phyloP scores from a whole-genome alignment of 2,329 filamentous ascomycete species.

The Cladobotryum protrusum region DNA sequence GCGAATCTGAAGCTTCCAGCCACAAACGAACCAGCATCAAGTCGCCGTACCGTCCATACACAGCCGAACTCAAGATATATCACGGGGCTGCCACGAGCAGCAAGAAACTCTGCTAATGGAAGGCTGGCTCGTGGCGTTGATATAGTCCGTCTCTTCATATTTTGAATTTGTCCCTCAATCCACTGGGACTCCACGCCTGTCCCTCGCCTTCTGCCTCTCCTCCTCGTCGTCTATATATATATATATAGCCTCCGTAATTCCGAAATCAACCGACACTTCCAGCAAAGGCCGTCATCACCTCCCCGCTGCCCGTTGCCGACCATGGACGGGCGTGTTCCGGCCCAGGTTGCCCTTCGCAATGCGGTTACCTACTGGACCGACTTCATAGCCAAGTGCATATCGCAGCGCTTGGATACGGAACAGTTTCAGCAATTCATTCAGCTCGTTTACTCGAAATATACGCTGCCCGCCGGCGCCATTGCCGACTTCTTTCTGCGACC shows the following conservation, averaged over 20 bases:
- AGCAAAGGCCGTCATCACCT: neutral
- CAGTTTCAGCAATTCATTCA: slow-evolving; percentile 47
- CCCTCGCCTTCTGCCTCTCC: too few relatives aligned
- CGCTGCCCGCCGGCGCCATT: slow-evolving; percentile 44
- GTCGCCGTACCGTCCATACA: too few relatives aligned
- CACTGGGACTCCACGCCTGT: too few relatives aligned
- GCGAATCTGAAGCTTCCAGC: too few relatives aligned
- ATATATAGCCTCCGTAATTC: too few relatives aligned
- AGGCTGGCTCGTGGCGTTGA: neutral
- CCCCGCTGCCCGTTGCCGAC: neutral
- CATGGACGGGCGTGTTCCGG: slow-evolving; percentile 22
- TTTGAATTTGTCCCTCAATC: too few relatives aligned
- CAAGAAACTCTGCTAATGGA: neutral
- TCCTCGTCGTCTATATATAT: too few relatives aligned
- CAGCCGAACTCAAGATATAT: too few relatives aligned
- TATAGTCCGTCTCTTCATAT: neutral
- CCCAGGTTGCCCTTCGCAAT: slow-evolving; percentile 20
- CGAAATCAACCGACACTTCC: too few relatives aligned
- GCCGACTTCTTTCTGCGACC: slow-evolving; percentile 56
- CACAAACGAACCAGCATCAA: too few relatives aligned
- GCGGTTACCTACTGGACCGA: slow-evolving; percentile 39
- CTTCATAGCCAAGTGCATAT: slow-evolving; percentile 47
- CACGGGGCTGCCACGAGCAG: slow-evolving; percentile 2
- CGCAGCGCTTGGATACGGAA: slow-evolving; percentile 44
- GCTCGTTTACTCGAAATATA: slow-evolving; percentile 45